These are phyloP conservation scores for Canna indica DNA, from an alignment of 176 grass and related monocot species.

Conservation along the genomic window DNA sequence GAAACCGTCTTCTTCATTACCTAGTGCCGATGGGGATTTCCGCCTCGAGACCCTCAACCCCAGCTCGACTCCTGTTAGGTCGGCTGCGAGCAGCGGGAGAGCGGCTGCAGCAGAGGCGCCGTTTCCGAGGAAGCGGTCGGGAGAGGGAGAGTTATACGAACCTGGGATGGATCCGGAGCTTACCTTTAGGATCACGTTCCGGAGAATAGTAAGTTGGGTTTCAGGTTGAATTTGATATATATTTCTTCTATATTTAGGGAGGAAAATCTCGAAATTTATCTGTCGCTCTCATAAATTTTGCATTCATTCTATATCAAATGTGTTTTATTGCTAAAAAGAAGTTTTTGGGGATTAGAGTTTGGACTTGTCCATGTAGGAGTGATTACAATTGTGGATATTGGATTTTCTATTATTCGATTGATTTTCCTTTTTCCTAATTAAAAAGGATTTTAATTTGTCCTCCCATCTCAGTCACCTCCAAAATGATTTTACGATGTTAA, in stretches of 20 bases:
- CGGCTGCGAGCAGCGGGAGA: background rate
- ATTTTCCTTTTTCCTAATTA: background rate
- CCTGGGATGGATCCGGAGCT: slow-evolving; percentile 66
- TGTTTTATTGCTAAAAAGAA: background rate
- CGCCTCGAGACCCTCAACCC: slow-evolving; percentile 84
- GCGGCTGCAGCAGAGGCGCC: background rate
- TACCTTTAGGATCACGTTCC: slow-evolving; percentile 71
- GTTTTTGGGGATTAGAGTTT: background rate
- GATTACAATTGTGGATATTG: background rate
- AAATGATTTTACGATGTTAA: background rate
- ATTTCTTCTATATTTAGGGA: background rate
- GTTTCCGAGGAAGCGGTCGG: slow-evolving; percentile 24
- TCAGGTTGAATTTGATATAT: background rate
- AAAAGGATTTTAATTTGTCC: background rate
- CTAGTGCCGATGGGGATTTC: slow-evolving; percentile 35
- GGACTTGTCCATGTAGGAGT: background rate
- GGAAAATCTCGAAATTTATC: background rate
- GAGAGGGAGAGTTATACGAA: slow-evolving; percentile 37
- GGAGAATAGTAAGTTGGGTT: slow-evolving; percentile 71
- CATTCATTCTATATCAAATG: background rate
- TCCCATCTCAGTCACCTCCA: background rate
- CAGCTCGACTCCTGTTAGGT: slow-evolving; percentile 50
- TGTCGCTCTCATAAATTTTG: background rate
- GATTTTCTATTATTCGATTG: background rate
- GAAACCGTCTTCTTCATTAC: slow-evolving; percentile 27